Evolutionary conservation across 805 yeast species (phyloP).

Genomic region (Saccharomycopsis synnaedendra): DNA sequence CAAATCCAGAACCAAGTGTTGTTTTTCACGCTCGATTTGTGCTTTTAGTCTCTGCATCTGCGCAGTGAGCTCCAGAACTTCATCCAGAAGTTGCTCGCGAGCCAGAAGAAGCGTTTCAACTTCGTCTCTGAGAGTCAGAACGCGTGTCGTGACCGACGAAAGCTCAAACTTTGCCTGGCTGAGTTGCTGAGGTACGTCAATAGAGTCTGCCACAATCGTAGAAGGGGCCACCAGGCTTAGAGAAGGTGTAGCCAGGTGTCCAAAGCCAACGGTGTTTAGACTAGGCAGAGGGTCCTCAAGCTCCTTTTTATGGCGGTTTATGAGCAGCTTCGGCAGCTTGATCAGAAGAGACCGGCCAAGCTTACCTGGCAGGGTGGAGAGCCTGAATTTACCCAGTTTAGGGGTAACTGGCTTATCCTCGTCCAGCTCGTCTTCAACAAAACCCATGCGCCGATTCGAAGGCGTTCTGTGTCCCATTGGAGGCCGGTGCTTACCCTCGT

Average conservation of each 20-base stretch:
- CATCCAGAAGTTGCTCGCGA: constrained; percentile 35
- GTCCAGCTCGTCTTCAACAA: constrained; percentile 6
- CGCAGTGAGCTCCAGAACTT: constrained; percentile 26
- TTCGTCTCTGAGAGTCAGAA: constrained; percentile 35
- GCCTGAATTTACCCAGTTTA: constrained; percentile 17
- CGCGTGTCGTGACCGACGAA: constrained; percentile 28
- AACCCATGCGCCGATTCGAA: constrained; percentile 11
- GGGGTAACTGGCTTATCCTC: constrained; percentile 8
- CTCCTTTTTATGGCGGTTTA: too few relatives aligned
- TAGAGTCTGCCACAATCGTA: too few relatives aligned
- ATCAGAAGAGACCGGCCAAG: constrained; percentile 25
- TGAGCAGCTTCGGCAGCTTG: constrained; percentile 19
- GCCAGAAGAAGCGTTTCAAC: constrained; percentile 37
- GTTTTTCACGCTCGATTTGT: constrained; percentile 13
- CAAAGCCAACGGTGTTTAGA: too few relatives aligned
- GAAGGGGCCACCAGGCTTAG: too few relatives aligned
- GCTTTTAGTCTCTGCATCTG: constrained; percentile 11
- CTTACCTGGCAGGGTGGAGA: constrained; percentile 11
- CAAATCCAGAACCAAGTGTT: neutral
- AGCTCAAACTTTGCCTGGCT: constrained; percentile 31
- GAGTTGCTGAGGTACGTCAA: too few relatives aligned
- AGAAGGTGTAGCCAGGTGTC: too few relatives aligned
- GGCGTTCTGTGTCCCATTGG: constrained; percentile 10
- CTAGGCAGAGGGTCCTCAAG: too few relatives aligned
- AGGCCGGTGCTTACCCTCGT: neutral